Conservation (phyloP, 768 basidiomycete species). For the Fomitopsis serialis region DNA sequence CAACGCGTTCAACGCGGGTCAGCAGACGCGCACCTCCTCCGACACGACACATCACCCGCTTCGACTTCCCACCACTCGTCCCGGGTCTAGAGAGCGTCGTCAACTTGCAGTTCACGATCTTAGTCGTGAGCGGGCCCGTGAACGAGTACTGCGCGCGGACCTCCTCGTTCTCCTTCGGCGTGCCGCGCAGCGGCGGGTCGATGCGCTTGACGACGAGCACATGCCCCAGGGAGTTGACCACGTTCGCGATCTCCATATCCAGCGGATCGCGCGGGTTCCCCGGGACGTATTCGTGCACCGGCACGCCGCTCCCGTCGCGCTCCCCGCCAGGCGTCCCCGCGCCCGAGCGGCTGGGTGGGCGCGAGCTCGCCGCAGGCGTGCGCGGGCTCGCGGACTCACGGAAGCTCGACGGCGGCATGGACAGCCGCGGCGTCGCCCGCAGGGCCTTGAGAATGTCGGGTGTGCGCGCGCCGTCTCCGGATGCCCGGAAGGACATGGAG, state of each 20-base stretch:
- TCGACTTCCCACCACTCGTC: constrained; percentile 42
- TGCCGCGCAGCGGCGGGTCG: constrained; percentile 64
- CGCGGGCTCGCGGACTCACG: constrained; percentile 48
- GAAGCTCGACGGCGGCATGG: constrained; percentile 70
- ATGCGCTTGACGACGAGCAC: constrained; percentile 74
- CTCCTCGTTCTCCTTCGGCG: constrained; percentile 72
- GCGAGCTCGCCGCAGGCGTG: constrained; percentile 40
- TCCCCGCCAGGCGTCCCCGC: constrained; percentile 58
- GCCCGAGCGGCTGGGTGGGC: constrained; percentile 61
- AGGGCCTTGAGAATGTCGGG: constrained; percentile 61
- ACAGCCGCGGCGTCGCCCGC: constrained; percentile 42
- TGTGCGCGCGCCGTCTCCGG: constrained; percentile 54
- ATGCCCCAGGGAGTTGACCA: constrained; percentile 75
- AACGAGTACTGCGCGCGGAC: constrained; percentile 82
- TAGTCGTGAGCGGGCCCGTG: constrained; percentile 64
- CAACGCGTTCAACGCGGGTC: not conserved
- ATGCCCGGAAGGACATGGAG: constrained; percentile 39
- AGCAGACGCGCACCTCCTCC: constrained; percentile 68
- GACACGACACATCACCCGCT: constrained; percentile 90
- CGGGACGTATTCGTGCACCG: constrained; percentile 59
- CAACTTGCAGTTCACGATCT: constrained; percentile 74
- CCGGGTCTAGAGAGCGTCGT: constrained; percentile 67
- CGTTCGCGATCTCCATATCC: constrained; percentile 68
- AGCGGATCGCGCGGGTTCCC: constrained; percentile 72
- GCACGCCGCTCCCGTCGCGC: constrained; percentile 25